These are phyloP conservation scores for Stachybotrys chartarum DNA, from an alignment of 2,329 filamentous ascomycete genomes.

Conservation along the genomic window DNA sequence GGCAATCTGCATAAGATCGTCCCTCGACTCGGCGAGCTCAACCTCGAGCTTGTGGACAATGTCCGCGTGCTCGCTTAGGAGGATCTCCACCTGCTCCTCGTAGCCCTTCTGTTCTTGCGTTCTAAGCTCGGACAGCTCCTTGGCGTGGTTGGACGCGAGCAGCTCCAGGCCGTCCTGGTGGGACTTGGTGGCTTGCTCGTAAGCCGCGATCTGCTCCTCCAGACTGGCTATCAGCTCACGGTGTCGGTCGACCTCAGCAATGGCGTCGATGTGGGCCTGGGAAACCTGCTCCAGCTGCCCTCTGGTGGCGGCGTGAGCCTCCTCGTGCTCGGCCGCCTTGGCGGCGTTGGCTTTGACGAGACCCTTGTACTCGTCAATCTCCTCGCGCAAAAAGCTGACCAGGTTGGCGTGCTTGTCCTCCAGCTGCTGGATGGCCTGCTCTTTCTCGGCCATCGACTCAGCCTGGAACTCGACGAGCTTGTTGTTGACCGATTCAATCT, in stretches of 20 bases:
- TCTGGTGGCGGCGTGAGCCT: constrained; percentile 59
- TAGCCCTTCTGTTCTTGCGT: constrained; percentile 44
- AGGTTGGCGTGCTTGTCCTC: constrained; percentile 51
- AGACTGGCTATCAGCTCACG: constrained; percentile 43
- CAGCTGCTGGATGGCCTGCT: constrained; percentile 37
- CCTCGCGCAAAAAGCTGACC: constrained; percentile 55
- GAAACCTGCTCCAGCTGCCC: constrained; percentile 61
- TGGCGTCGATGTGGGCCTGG: constrained; percentile 47
- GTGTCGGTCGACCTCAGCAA: constrained; percentile 36
- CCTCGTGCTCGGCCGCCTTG: constrained; percentile 68
- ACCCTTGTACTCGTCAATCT: constrained; percentile 76
- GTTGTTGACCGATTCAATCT: constrained; percentile 46
- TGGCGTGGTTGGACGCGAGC: constrained; percentile 41
- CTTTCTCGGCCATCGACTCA: constrained; percentile 26
- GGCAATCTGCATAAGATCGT: constrained; percentile 58
- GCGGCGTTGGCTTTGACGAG: constrained; percentile 61
- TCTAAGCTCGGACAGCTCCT: constrained; percentile 42
- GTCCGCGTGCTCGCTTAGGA: constrained; percentile 55
- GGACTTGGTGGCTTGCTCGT: constrained; percentile 49
- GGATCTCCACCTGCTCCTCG: constrained; percentile 48
- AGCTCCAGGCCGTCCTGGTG: constrained; percentile 45
- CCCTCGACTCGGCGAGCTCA: constrained; percentile 58
- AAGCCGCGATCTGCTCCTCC: constrained; percentile 51
- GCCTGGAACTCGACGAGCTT: constrained; percentile 37
- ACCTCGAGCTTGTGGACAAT: constrained; percentile 48